Evolutionary conservation across 1,284 basidiomycete species (phyloP), one percentile per base, ranked within the genome.

Genomic region (Ustilago trichophora): DNA sequence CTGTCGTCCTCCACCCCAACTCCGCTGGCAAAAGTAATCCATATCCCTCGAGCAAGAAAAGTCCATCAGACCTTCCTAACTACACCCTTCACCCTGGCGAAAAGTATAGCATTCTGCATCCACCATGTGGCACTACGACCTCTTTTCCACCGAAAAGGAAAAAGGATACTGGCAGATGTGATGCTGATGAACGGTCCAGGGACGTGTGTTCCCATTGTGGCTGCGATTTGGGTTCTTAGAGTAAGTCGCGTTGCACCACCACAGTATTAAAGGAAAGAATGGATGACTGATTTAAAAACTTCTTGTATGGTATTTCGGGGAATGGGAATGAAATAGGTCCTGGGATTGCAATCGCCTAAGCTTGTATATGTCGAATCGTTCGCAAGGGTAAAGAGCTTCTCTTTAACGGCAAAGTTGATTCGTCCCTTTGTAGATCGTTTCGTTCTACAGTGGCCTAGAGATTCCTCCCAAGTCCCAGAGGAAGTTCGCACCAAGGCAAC

Each of bases 351-450:
- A 15, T 86, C 89, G 3, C 91, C 95, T 2, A 85, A 84, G 37
- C 82, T 93, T 24, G 87, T 99, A 51, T 99, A 98, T 81, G 85
- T 98, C 36, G 96, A 98, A 82, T 94, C 93, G 0, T 96, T 96
- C 79, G 93, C 96, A 6, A 88, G 96, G 13, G 93, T 97, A 6
- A 85, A 84, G 25, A 86, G 86, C 0, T 85, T 98, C 16, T 95
- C 92, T 12, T 84, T 97, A 15, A 92, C 93, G 19, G 95, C 89
- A 22, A 91, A 87, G 74, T 83, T 98, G 36, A 84, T 98, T 18
- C 85, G 88, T 29, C 87, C 87, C 9, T 83, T 95, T 34, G 93
- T 92, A 7, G 93, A 98, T 82, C 87, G 88, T 86, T 90, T 82
- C 74, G 85, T 83, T 16, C 75, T 83, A 5, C 82, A 83, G 37